A percentile compares a stretch with the other conserved stretches of the same genome.
phyloP scores from a whole-genome alignment of 768 basidiomycete genomes.

The Cystobasidium tubakii region DNA sequence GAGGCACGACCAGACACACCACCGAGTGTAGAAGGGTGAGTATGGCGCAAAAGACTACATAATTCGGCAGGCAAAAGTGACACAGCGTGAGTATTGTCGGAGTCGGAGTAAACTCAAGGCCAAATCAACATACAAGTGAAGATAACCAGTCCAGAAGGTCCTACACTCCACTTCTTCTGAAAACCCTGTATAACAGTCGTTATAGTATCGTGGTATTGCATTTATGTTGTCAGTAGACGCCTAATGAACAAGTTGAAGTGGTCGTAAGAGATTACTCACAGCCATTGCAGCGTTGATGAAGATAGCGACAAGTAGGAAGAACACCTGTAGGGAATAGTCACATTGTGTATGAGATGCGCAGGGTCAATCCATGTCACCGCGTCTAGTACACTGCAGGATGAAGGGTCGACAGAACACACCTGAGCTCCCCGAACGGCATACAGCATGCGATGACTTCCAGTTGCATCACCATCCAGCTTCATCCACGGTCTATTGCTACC shows the following conservation, averaged over 20 bases:
- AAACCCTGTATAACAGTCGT: slow-evolving; percentile 13
- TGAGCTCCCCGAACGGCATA: slow-evolving; percentile 14
- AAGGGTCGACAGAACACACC: background rate
- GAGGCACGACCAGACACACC: slow-evolving; percentile 37
- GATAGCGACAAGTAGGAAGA: slow-evolving; percentile 37
- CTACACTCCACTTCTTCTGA: slow-evolving; percentile 40
- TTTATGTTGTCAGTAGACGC: background rate
- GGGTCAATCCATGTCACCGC: background rate
- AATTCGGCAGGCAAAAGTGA: background rate
- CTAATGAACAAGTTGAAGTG: background rate
- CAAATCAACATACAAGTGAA: slow-evolving; percentile 18
- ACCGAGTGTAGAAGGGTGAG: slow-evolving; percentile 36
- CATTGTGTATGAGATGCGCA: background rate
- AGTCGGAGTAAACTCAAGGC: background rate
- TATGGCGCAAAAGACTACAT: slow-evolving; percentile 17
- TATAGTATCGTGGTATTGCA: background rate
- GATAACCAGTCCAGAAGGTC: slow-evolving; percentile 35
- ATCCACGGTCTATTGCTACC: slow-evolving; percentile 16
- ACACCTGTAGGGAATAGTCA: slow-evolving; percentile 21
- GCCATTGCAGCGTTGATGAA: slow-evolving; percentile 43
- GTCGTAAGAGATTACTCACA: background rate
- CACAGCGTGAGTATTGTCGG: background rate
- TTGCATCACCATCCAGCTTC: background rate
- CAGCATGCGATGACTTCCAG: background rate
- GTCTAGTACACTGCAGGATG: background rate